Percentiles rank a stretch among this genome's conserved stretches.
phyloP scores from a whole-genome alignment of 73 alveolate genomes.

The Paramecium caudatum region DNA sequence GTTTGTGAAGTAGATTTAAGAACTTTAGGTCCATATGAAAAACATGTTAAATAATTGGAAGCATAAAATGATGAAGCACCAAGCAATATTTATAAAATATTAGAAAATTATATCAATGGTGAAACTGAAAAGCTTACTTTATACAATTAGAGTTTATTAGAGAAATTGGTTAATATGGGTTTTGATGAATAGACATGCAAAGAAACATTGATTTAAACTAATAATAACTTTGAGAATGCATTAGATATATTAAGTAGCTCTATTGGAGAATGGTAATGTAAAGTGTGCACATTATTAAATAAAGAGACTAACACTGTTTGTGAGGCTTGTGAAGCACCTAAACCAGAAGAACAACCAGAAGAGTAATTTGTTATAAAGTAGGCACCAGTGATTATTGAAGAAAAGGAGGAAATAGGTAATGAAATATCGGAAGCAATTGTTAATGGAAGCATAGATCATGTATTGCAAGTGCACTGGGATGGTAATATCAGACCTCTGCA shows the following conservation, averaged over 20 bases:
- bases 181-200: constrained; percentile 10
- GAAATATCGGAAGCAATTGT: constrained; percentile 19
- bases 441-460: constrained; percentile 2
- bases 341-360: constrained; percentile 69
- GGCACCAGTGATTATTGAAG: constrained; percentile 38
- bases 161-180: constrained; percentile 1
- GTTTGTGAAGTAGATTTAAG: constrained; percentile 33
- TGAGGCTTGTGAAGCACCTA: constrained; percentile 77
- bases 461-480: not conserved
- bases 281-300: constrained; percentile 75
- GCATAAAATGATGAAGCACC: constrained; percentile 39
- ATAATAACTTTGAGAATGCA: constrained; percentile 11
- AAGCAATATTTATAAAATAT: constrained; percentile 24
- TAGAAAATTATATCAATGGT: constrained; percentile 25
- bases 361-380: constrained; percentile 53
- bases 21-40: constrained; percentile 13
- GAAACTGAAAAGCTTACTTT: constrained; percentile 35
- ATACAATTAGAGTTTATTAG: not conserved
- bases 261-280: constrained; percentile 69
- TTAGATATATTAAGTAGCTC: constrained; percentile 19
- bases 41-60: not conserved
- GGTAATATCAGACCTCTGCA: not conserved
- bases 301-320: constrained; percentile 74
- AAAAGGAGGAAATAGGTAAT: constrained; percentile 62
- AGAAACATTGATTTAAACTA: constrained; percentile 48